phyloP scores from a whole-genome alignment of 345 rosid genomes.

The Sonneratia caseolaris region DNA sequence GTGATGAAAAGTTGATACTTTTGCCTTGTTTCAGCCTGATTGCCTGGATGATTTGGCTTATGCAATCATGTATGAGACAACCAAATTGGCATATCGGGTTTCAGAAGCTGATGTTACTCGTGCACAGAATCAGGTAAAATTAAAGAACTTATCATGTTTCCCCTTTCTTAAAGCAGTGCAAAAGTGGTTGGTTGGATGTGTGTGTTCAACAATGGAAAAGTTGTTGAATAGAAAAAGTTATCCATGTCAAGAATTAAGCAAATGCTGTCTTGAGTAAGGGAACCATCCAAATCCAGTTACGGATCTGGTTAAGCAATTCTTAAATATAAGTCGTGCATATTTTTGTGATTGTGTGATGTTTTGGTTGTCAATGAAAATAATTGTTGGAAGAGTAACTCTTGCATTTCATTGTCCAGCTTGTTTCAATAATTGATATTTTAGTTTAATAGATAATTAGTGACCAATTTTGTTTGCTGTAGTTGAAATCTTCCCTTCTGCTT shows the following conservation, averaged over 20 bases:
- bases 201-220: background rate
- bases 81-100: conserved; percentile 81
- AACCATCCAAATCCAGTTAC: background rate
- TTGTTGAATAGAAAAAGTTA: background rate
- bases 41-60: conserved; percentile 86
- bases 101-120: conserved; percentile 94
- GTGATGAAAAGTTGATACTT: background rate
- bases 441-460: background rate
- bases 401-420: background rate
- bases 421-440: background rate
- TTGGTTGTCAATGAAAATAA: background rate
- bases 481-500: conserved; percentile 87
- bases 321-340: background rate
- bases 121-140: conserved; percentile 84
- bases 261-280: background rate
- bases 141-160: background rate
- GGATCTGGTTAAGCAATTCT: too few relatives aligned
- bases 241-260: background rate
- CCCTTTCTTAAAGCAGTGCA: background rate
- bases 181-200: background rate
- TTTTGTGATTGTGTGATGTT: background rate
- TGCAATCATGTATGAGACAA: conserved; percentile 84
- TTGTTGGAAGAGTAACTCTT: background rate
- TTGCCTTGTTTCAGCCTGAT: conserved; percentile 45
- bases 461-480: conserved; percentile 31